These are phyloP conservation scores for Saxophila tyrrhenica DNA, from an alignment of 495 filamentous ascomycete genomes.

Conservation along the genomic window DNA sequence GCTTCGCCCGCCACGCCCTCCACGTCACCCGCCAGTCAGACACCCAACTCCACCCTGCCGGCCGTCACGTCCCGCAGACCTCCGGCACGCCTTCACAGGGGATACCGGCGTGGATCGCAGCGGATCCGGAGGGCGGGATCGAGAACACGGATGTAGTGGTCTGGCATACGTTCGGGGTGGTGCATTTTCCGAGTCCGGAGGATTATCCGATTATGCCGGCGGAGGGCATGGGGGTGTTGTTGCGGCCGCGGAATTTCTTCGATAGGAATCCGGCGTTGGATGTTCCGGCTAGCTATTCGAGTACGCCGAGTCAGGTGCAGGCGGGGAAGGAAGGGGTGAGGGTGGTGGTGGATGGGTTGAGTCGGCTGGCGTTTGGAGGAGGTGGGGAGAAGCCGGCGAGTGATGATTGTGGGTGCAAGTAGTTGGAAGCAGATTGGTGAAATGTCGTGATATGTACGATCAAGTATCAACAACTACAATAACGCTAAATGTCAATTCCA, in stretches of 20 bases:
- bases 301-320: constrained; percentile 57
- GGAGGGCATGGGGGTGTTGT: constrained; percentile 73
- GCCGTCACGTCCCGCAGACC: constrained; percentile 88
- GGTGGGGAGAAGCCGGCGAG: constrained; percentile 24
- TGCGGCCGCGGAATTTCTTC: constrained; percentile 85
- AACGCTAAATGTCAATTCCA: neutral
- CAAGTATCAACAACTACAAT: too few relatives aligned
- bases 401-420: constrained; percentile 9
- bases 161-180: constrained; percentile 94
- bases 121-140: constrained; percentile 56
- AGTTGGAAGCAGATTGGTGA: too few relatives aligned
- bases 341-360: constrained; percentile 21
- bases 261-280: constrained; percentile 73
- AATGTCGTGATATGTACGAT: too few relatives aligned
- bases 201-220: constrained; percentile 94
- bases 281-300: constrained; percentile 70
- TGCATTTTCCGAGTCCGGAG: constrained; percentile 84
- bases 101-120: constrained; percentile 72
- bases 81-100: constrained; percentile 72
- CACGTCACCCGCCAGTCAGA: constrained; percentile 91
- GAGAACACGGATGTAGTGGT: constrained; percentile 83
- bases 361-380: constrained; percentile 28
- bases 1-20: constrained; percentile 82
- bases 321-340: constrained; percentile 29
- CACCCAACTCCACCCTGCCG: constrained; percentile 82